Evolutionary conservation across 2,329 filamentous ascomycete species (phyloP), one percentile per base, ranked within the genome.

Genomic region (Fusarium sp.): DNA sequence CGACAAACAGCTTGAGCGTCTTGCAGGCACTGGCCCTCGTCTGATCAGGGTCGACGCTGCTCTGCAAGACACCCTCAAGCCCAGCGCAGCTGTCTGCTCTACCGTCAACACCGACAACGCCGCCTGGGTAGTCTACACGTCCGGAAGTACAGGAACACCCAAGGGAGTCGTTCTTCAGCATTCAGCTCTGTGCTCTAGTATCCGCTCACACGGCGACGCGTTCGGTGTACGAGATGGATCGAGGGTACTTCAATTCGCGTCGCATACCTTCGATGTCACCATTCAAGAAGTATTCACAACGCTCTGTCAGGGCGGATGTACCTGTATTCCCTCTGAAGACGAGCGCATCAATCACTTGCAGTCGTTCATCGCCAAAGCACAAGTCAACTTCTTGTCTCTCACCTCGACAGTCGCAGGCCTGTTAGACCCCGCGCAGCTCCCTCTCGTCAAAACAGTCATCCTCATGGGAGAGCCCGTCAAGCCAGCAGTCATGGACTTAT

Each of bases 401-500:
- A 61, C 58, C 17, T 55, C 58, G 6, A 61, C 58, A 3, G 58
- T 61, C 3, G 58, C 58, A 25, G 41, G 49, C 1, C n/a, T 61
- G 6, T 36, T 61, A 5, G 52, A 61, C 7, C 58, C 58, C 4
- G 17, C 17, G 10, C 31, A 61, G 41, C 49, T 61, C 7, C 49
- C 39, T 0, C 41, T 27, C 10, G 22, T 61, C 13, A 56, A 35
- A 38, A 54, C 52, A 11, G 38, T 61, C 18, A 54, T 56, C 1
- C 49, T 61, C 12, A 55, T 55, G 31, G 58, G 58, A 35, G 58
- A 61, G 31, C 39, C 52, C 3, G 52, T 61, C 25, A 61, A 61
- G 20, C 58, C 58, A n/a, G 52, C 49, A 25, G 49, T 61, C 13
- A 55, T 61, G 14, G 58, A 61, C 22, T 12, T 54, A 9, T 61